Conservation (phyloP, 257 asterid genomes). For the Capsicum baccatum region DNA sequence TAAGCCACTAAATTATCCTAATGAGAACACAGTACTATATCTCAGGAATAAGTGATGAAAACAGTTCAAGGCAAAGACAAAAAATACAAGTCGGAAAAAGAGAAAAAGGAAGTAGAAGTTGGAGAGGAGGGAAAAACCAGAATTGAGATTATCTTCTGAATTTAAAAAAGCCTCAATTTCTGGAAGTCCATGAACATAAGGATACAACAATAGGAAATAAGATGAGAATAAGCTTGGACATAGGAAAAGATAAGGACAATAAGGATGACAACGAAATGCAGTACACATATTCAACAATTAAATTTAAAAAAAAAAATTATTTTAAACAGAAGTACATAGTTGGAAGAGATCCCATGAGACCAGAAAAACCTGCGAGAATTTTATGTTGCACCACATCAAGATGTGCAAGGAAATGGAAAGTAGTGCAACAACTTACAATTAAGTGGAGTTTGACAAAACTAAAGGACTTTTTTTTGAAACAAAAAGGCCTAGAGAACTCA, state of each 20-base stretch:
- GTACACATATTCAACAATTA: neutral
- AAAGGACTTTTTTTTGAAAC: neutral
- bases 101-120: constrained; percentile 17
- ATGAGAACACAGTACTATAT: neutral
- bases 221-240: neutral
- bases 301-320: neutral
- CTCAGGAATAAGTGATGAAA: neutral
- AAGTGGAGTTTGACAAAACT: neutral
- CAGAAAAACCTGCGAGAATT: neutral
- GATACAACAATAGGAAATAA: neutral
- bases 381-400: neutral
- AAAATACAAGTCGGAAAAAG: neutral
- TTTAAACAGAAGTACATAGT: neutral
- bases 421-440: neutral
- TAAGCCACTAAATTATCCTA: neutral
- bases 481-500: neutral
- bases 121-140: neutral
- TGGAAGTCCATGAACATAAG: neutral
- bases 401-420: neutral
- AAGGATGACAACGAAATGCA: neutral
- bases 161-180: neutral
- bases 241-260: neutral
- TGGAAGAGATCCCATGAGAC: neutral
- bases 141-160: neutral
- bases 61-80: neutral